Evolutionary conservation across 371 early-diverging fungal species (phyloP).

Genomic region (Mortierella sp.): DNA sequence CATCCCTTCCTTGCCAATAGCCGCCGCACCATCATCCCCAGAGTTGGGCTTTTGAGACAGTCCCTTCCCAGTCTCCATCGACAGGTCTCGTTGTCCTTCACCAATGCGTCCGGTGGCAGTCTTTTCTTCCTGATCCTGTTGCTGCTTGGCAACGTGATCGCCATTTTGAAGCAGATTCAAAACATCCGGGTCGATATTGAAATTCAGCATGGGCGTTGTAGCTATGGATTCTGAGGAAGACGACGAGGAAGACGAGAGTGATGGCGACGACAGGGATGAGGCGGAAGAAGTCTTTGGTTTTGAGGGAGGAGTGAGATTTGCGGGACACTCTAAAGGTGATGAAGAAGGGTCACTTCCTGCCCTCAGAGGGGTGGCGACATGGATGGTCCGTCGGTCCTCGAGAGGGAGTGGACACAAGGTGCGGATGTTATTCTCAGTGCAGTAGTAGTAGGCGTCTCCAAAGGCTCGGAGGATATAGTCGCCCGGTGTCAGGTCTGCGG

Average conservation of each 20-base stretch:
- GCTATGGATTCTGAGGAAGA: not conserved
- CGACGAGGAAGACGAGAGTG: not conserved
- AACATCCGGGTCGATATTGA: not conserved
- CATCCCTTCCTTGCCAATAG: not conserved
- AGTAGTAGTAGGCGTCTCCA: conserved; percentile 36
- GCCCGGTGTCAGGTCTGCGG: conserved; percentile 19
- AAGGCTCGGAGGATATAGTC: conserved; percentile 42
- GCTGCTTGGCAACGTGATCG: not conserved
- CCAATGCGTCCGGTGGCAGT: not conserved
- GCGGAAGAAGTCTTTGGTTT: not conserved
- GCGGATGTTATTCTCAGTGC: conserved; percentile 14
- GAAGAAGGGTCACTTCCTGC: not conserved
- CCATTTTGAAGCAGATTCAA: not conserved
- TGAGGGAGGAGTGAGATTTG: not conserved
- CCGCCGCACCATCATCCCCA: not conserved
- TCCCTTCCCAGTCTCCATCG: not conserved
- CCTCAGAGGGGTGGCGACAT: not conserved
- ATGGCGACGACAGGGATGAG: not conserved
- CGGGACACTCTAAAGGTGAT: not conserved
- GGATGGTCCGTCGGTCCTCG: conserved; percentile 28
- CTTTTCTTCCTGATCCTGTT: not conserved
- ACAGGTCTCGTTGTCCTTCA: not conserved
- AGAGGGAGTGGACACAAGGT: conserved; percentile 23
- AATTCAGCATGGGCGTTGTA: not conserved
- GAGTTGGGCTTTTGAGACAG: not conserved